Base-by-base conservation (phyloP, 129 eudicot genomes). In the Saussurea involucrata region DNA sequence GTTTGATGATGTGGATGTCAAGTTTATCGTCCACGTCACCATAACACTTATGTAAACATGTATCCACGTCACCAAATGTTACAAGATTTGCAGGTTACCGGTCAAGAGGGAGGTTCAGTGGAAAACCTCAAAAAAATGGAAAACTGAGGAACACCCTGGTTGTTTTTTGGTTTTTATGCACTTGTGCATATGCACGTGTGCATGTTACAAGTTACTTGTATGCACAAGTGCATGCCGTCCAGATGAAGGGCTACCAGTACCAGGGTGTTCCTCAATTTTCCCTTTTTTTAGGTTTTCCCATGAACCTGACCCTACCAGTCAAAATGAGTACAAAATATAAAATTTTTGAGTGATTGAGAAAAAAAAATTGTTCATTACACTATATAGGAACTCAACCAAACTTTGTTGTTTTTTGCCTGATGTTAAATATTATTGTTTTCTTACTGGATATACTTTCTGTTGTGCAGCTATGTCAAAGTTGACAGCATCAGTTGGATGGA, bases 401-500 rank as follows among this genome's bases (percentile, higher is more conserved):
- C 10, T 17, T 22, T 40, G 15, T 36, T 37, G 20, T 53, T 55
- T 18, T 73, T 58, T 46, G 15, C 4, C 6, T 1, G 24, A 20
- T 10, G 17, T 40, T 33, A 37, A 17, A 15, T n/a, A 8, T 12
- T 55, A 13, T 17, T 33, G 11, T 29, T 13, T 66, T 80, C 66
- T 66, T 28, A 82, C 31, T 68, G 21, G 15, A 67, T 70, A 17
- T 17, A 12, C 31, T 60, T 73, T 44, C 31, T 7, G 18, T 71
- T 74, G 57, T 78, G 68, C 95, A 95, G 99, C 88, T 68, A 87
- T 95, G 89, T 81, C 96, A 68, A 83, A 69, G 71, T 69, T 89
- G 77, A 92, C 96, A 27, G 87, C 96, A 63, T 92, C 95, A 40
- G 79, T 95, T 63, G 93, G 99, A 71, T 95, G 99, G 99, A 95